phyloP scores from a whole-genome alignment of 2,329 filamentous ascomycete species.

The Venturia aucupariae region DNA sequence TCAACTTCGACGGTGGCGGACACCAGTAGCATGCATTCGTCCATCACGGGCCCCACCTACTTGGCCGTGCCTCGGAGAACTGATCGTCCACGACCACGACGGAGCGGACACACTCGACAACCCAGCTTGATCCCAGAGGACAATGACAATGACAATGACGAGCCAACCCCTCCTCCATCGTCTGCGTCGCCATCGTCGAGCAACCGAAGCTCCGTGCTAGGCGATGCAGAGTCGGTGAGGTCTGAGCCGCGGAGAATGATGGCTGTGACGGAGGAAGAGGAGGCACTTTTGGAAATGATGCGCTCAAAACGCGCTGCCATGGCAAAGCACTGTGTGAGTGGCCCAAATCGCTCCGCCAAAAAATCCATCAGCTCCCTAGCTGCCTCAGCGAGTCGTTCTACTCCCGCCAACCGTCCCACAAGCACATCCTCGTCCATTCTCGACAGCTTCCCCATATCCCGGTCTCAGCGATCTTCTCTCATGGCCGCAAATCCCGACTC shows the following conservation, averaged over 20 bases:
- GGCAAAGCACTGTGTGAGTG: conserved; percentile 30
- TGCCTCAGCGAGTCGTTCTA: neutral
- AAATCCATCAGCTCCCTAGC: neutral
- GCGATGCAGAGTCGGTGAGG: conserved; percentile 22
- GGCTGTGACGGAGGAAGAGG: conserved; percentile 42
- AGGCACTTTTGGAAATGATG: conserved; percentile 41
- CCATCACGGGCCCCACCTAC: neutral
- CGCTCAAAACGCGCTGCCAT: conserved; percentile 39
- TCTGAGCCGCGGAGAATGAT: conserved; percentile 31
- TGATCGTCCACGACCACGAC: conserved; percentile 19
- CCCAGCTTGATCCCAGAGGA: conserved; percentile 31
- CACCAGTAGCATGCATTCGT: conserved; percentile 10
- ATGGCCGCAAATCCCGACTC: neutral
- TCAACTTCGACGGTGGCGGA: conserved; percentile 17
- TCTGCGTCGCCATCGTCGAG: conserved; percentile 20
- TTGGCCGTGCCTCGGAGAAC: conserved; percentile 1
- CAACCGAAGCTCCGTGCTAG: conserved; percentile 20
- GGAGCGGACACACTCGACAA: conserved; percentile 26
- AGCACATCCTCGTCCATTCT: conserved; percentile 12
- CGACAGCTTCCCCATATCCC: conserved; percentile 11
- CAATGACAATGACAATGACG: conserved; percentile 16
- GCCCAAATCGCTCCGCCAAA: neutral
- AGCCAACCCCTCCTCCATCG: conserved; percentile 10
- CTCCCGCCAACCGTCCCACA: neutral
- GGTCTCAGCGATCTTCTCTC: conserved; percentile 10